These are phyloP conservation scores for Solanum clarkiae DNA, from an alignment of 257 asterid species.

Conservation along the genomic window DNA sequence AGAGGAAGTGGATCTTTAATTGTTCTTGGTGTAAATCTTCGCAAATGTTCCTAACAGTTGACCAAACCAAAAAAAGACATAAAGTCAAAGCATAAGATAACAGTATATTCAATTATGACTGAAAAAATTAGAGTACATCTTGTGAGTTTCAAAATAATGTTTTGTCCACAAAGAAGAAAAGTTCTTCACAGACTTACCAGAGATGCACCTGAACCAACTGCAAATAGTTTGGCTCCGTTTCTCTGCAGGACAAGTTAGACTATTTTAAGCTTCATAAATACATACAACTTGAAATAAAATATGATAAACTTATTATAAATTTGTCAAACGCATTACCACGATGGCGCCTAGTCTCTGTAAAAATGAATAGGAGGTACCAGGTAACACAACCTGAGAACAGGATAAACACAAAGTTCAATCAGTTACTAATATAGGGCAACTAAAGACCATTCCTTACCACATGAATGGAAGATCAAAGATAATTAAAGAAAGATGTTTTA, in stretches of 20 bases:
- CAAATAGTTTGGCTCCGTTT: slow-evolving; percentile 83
- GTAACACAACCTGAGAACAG: slow-evolving; percentile 63
- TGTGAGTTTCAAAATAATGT: neutral
- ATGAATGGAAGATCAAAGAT: neutral
- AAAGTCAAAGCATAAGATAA: neutral
- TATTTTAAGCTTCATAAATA: slow-evolving; percentile 3
- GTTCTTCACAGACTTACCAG: slow-evolving; percentile 36
- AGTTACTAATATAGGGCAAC: neutral
- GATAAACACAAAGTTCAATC: neutral
- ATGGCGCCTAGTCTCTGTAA: slow-evolving; percentile 78
- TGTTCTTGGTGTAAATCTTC: neutral
- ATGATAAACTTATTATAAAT: neutral
- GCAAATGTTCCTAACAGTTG: neutral
- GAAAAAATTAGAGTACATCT: neutral
- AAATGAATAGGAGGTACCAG: slow-evolving; percentile 80
- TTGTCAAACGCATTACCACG: slow-evolving; percentile 32
- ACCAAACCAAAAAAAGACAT: neutral
- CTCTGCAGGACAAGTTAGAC: slow-evolving; percentile 40
- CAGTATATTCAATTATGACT: neutral
- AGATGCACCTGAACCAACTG: slow-evolving; percentile 88
- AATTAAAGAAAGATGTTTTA: neutral
- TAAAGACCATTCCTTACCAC: neutral
- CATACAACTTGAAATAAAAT: neutral
- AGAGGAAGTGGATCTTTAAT: neutral
- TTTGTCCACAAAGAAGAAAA: neutral